These are phyloP conservation scores for Aureobasidium sp. DNA, from an alignment of 2,329 filamentous ascomycete species.

Conservation along the genomic window DNA sequence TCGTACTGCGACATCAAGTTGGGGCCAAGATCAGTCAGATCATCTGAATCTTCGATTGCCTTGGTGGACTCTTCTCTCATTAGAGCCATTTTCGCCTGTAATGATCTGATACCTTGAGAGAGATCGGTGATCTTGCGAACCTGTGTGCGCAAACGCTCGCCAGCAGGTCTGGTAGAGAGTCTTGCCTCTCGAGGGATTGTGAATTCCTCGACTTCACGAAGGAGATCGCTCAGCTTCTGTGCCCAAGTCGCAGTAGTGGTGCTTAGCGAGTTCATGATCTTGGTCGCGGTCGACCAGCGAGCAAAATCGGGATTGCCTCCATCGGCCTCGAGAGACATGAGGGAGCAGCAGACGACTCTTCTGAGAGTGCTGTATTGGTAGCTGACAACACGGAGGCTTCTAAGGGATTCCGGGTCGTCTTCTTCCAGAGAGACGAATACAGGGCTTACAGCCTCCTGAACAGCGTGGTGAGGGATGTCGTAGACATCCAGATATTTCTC, in stretches of 20 bases:
- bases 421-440: constrained; percentile 49
- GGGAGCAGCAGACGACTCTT: constrained; percentile 80
- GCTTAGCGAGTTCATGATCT: constrained; percentile 63
- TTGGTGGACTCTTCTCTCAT: constrained; percentile 82
- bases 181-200: constrained; percentile 47
- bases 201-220: constrained; percentile 66
- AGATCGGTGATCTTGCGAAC: constrained; percentile 81
- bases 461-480: constrained; percentile 42
- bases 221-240: constrained; percentile 58
- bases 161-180: constrained; percentile 47
- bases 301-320: constrained; percentile 69
- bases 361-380: constrained; percentile 73
- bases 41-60: constrained; percentile 62
- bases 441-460: constrained; percentile 46
- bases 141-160: constrained; percentile 78
- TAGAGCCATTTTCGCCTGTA: constrained; percentile 92
- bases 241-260: constrained; percentile 55
- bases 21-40: constrained; percentile 59
- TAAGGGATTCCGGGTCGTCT: constrained; percentile 71
- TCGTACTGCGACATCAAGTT: constrained; percentile 87
- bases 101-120: constrained; percentile 79
- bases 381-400: constrained; percentile 58
- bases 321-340: constrained; percentile 78
- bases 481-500: constrained; percentile 82
- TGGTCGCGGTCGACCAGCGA: constrained; percentile 71